Evolutionary conservation across 2,329 filamentous ascomycete genomes (phyloP).

Genomic region (Aspergillus sp.): DNA sequence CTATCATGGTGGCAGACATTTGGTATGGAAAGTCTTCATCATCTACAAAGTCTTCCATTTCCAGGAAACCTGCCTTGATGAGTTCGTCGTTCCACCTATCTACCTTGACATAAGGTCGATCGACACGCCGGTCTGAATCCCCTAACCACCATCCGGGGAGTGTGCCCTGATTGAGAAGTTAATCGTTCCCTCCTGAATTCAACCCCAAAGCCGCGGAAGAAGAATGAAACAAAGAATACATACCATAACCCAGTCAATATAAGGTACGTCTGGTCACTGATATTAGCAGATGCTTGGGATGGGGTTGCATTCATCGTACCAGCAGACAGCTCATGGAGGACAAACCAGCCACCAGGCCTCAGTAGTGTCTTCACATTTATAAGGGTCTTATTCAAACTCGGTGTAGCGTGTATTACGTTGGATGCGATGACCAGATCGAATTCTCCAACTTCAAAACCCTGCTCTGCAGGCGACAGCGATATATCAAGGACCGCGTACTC

Average conservation of each 20-base stretch:
- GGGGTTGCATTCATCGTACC: not conserved
- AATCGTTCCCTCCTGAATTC: no score
- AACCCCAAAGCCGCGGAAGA: not conserved
- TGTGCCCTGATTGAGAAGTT: constrained; percentile 15
- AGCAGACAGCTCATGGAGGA: constrained; percentile 45
- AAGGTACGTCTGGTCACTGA: not conserved
- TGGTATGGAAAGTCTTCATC: constrained; percentile 19
- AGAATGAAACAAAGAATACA: not conserved
- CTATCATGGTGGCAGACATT: constrained; percentile 5
- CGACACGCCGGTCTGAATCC: constrained; percentile 24
- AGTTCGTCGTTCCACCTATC: constrained; percentile 32
- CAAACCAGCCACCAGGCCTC: constrained; percentile 47
- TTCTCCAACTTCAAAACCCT: constrained; percentile 30
- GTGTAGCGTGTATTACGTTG: constrained; percentile 31
- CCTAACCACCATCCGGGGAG: constrained; percentile 37
- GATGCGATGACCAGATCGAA: constrained; percentile 40
- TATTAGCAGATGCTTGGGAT: not conserved
- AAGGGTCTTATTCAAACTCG: not conserved
- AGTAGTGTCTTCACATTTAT: constrained; percentile 29
- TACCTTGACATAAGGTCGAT: constrained; percentile 27
- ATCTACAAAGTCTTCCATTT: constrained; percentile 26
- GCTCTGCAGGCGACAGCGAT: constrained; percentile 27
- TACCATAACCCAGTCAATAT: constrained; percentile 1
- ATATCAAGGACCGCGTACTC: constrained; percentile 36
- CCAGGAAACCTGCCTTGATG: constrained; percentile 33